A percentile compares a stretch with the other conserved stretches of the same genome.
These are phyloP conservation scores for Pseudocercospora musae DNA, from an alignment of 2,329 filamentous ascomycete genomes.

Conservation along the genomic window DNA sequence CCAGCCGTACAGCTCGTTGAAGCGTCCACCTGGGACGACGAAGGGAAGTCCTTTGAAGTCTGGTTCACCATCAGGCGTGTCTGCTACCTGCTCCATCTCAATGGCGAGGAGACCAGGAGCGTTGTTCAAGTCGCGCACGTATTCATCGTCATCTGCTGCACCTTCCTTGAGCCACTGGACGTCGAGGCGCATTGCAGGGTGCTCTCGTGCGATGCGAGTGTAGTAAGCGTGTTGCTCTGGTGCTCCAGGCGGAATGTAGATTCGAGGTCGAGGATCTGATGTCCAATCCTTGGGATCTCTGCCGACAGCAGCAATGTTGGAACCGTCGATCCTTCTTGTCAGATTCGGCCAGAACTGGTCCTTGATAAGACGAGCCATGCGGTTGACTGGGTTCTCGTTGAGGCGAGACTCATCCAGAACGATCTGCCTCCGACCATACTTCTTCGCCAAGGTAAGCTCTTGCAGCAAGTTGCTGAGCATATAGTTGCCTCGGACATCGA, in stretches of 20 bases:
- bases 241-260: constrained; percentile 82
- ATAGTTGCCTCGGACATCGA: constrained; percentile 92
- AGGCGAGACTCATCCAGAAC: constrained; percentile 86
- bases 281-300: constrained; percentile 96
- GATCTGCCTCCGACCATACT: constrained; percentile 84
- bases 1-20: constrained; percentile 99
- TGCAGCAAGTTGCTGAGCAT: constrained; percentile 96
- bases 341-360: constrained; percentile 91
- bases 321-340: constrained; percentile 85
- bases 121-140: constrained; percentile 77
- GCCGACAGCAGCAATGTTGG: constrained; percentile 80
- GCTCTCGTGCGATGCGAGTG: constrained; percentile 68
- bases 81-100: constrained; percentile 68
- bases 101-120: constrained; percentile 87
- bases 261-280: constrained; percentile 78
- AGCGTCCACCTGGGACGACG: constrained; percentile 93
- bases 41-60: constrained; percentile 81
- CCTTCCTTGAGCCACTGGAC: constrained; percentile 71
- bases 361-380: constrained; percentile 79
- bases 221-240: constrained; percentile 92
- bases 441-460: constrained; percentile 87
- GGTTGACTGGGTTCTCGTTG: constrained; percentile 91
- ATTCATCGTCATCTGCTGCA: constrained; percentile 65
- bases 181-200: constrained; percentile 81
- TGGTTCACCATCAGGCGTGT: constrained; percentile 65